Base-by-base conservation (phyloP, 768 basidiomycete species). In the Cystoderma amianthinum region DNA sequence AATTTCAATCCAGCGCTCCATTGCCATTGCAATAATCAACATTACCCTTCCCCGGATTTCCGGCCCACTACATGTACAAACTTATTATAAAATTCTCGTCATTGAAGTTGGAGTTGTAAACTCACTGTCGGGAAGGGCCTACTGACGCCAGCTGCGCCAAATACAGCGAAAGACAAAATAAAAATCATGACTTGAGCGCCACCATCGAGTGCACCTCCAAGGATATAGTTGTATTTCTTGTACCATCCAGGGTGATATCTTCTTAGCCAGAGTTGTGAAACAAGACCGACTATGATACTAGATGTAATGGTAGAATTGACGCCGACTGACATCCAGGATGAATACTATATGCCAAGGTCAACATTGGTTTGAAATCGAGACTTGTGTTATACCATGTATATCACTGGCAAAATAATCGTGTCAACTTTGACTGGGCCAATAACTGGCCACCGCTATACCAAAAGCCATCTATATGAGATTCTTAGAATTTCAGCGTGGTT, bases 161-260 rank as follows among this genome's bases (percentile, higher is more conserved):
- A 79, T 17, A 81, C 77, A 2, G 78, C 77, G 53, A 82, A 82
- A 0, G 78, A 77, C 4, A 79, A 61, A 28, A 82, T 64, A 51
- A 80, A 78, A 20, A 76, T 68, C 74, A 80, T 79, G 37, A 78
- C 68, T 53, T 82, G 80, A 12, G 76, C 72, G 6, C 81, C 80
- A 18, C 79, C 80, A 50, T 81, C 79, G 25, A 81, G 60, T 5
- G 75, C 82, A 32, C 80, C 84, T 21, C 78, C 79, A 3, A 84
- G 57, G 30, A 82, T 73, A 51, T 80, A 82, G 53, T 83, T 82
- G 55, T 80, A 80, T 49, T 67, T 68, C 50, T 73, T 71, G 58
- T 80, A 85, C 82, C 80, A 85, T 12, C 70, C 68, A 2, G 83
- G 78, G 42, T 78, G 63, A 44, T 72, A 70, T 28, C 58, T 68